A percentile compares a stretch with the other conserved stretches of the same genome.
Conservation (phyloP, 1,284 basidiomycete species). For the Ceraceosorus guamensis region DNA sequence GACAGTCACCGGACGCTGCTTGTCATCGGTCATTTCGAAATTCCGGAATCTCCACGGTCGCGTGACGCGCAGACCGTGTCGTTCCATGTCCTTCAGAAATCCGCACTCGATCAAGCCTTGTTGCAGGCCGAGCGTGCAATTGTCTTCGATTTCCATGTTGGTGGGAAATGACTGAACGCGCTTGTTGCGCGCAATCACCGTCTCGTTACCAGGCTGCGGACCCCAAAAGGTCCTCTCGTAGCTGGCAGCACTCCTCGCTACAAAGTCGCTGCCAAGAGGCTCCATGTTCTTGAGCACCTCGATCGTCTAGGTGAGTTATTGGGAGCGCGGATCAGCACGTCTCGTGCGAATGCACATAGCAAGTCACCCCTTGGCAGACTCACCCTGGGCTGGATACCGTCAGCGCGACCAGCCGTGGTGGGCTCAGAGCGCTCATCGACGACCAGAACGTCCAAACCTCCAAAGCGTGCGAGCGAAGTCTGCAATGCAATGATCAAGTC, state of each 20-base stretch:
- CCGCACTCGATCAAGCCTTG: conserved; percentile 51
- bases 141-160: conserved; percentile 50
- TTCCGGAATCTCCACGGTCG: conserved; percentile 40
- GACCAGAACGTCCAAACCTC: conserved; percentile 38
- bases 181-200: conserved; percentile 46
- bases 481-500: not conserved
- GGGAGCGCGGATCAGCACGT: not conserved
- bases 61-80: conserved; percentile 44
- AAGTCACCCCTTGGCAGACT: no score
- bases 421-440: conserved; percentile 48
- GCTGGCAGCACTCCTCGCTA: conserved; percentile 39
- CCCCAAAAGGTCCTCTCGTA: conserved; percentile 51
- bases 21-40: conserved; percentile 29
- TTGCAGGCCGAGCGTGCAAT: conserved; percentile 50
- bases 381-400: conserved; percentile 50
- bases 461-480: conserved; percentile 35
- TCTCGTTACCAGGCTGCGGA: conserved; percentile 37
- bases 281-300: conserved; percentile 58
- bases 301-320: conserved; percentile 46
- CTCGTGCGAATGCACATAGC: not conserved
- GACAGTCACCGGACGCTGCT: conserved; percentile 30
- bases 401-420: conserved; percentile 49
- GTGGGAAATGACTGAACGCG: conserved; percentile 50
- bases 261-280: conserved; percentile 43
- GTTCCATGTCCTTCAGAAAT: conserved; percentile 49